Evolutionary conservation across 2,329 filamentous ascomycete genomes (phyloP).

Genomic region (Cercospora citrullina): DNA sequence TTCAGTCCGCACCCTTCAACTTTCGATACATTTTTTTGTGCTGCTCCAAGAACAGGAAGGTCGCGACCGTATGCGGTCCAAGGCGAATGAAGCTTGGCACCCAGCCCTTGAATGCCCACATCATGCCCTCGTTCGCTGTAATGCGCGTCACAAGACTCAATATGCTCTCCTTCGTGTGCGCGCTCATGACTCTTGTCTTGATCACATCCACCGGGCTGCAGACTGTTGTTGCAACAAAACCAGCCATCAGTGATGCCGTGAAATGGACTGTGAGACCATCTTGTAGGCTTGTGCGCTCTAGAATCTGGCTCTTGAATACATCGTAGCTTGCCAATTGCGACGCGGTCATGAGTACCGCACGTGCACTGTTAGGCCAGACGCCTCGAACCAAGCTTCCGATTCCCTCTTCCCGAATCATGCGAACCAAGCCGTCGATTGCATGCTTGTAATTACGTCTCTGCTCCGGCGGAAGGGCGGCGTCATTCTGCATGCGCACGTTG

Average conservation of each 20-base stretch:
- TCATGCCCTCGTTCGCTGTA: constrained; percentile 67
- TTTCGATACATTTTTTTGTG: constrained; percentile 75
- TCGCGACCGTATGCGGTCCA: constrained; percentile 78
- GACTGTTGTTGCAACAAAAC: constrained; percentile 79
- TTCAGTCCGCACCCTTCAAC: constrained; percentile 12
- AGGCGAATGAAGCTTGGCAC: constrained; percentile 72
- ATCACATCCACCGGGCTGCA: constrained; percentile 86
- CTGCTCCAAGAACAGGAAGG: constrained; percentile 82
- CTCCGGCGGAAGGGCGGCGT: constrained; percentile 69
- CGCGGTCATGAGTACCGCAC: constrained; percentile 85
- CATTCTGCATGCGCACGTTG: constrained; percentile 98
- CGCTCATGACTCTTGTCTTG: constrained; percentile 84
- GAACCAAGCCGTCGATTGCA: constrained; percentile 79
- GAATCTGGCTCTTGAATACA: constrained; percentile 70
- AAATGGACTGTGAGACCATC: constrained; percentile 78
- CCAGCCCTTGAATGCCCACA: constrained; percentile 91
- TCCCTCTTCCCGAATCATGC: constrained; percentile 88
- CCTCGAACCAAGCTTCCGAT: constrained; percentile 74
- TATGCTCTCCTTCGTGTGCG: constrained; percentile 55
- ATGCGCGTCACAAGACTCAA: constrained; percentile 64
- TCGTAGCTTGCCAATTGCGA: constrained; percentile 84
- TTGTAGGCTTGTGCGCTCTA: constrained; percentile 63
- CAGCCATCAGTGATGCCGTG: constrained; percentile 72
- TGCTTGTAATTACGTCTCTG: constrained; percentile 86
- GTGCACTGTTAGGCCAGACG: constrained; percentile 76